Evolutionary conservation across 116 monocot genomes (phyloP).

Genomic region (Papilionanthe hybrid): DNA sequence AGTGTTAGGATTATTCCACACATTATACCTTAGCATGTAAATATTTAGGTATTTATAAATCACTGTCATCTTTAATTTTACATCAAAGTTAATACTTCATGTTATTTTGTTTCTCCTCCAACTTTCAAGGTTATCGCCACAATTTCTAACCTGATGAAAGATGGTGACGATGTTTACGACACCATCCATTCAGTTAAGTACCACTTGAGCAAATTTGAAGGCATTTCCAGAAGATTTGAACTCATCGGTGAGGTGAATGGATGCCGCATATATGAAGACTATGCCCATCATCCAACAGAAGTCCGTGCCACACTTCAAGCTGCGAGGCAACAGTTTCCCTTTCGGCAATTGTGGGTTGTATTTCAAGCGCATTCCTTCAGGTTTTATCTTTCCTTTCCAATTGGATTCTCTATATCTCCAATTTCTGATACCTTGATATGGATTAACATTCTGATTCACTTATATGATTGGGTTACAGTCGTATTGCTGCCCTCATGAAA

Average conservation of each 20-base stretch:
- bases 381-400: constrained; percentile 7
- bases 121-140: constrained; percentile 34
- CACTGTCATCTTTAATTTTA: neutral
- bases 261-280: constrained; percentile 45
- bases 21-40: neutral
- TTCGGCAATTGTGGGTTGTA: constrained; percentile 30
- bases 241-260: constrained; percentile 29
- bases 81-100: neutral
- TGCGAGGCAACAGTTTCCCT: constrained; percentile 27
- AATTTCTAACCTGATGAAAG: constrained; percentile 11
- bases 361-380: constrained; percentile 52
- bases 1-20: neutral
- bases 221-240: constrained; percentile 40
- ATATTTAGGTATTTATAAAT: neutral
- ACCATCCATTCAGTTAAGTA: constrained; percentile 12
- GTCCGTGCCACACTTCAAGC: constrained; percentile 40
- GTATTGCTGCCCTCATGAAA: constrained; percentile 33
- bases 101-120: neutral
- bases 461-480: constrained; percentile 14
- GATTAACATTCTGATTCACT: neutral
- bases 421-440: neutral
- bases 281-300: constrained; percentile 49
- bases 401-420: neutral
- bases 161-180: constrained; percentile 4
- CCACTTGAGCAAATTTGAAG: constrained; percentile 32